These are phyloP conservation scores for Perkinsela sp. DNA, from an alignment of 208 protist species.

Conservation along the genomic window DNA sequence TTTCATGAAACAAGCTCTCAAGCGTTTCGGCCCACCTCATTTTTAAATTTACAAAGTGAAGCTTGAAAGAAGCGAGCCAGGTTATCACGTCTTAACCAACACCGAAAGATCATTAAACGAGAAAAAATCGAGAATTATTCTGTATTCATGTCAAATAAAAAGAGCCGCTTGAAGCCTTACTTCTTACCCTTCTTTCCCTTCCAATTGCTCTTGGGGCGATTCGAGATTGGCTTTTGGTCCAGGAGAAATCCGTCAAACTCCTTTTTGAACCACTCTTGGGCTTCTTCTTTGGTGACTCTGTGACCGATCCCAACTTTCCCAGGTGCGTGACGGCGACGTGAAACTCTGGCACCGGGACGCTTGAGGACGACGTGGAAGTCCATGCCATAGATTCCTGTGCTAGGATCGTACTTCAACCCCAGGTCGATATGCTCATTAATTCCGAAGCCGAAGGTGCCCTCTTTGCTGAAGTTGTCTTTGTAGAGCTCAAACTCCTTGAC, in stretches of 20 bases:
- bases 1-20: too few species aligned
- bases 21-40: too few species aligned
- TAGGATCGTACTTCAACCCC: constrained; percentile 99
- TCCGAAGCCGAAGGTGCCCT: constrained; percentile 98
- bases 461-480: constrained; percentile 77
- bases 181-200: neutral
- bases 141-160: too few species aligned
- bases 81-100: too few species aligned
- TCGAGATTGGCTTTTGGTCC: constrained; percentile 16
- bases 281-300: constrained; percentile 79
- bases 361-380: constrained; percentile 92
- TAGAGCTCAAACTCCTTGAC: constrained; percentile 98
- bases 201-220: neutral
- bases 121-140: too few species aligned
- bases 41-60: too few species aligned
- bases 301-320: constrained; percentile 71
- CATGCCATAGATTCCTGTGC: constrained; percentile 94
- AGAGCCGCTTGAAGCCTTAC: neutral
- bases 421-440: constrained; percentile 99
- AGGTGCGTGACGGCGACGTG: constrained; percentile 47
- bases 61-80: too few species aligned
- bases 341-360: constrained; percentile 82
- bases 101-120: too few species aligned
- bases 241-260: constrained; percentile 89
- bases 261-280: constrained; percentile 96